Evolutionary conservation across 164 flowering plant genomes (phyloP), one percentile per base, ranked within the genome.

Genomic region (Malania oleifera): DNA sequence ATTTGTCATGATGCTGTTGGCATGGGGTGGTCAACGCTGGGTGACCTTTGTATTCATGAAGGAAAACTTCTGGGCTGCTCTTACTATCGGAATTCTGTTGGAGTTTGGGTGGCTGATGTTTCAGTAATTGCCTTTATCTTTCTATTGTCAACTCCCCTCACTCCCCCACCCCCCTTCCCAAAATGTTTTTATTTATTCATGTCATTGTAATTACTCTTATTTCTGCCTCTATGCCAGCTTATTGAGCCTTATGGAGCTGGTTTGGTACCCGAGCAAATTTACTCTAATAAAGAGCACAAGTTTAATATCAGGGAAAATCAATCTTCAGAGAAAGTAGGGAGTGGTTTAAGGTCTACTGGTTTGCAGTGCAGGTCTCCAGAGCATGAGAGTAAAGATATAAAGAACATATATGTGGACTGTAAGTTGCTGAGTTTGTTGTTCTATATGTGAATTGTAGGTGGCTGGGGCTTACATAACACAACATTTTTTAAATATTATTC

Each of bases 1-100:
- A 67, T 83, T 45, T 80, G 87, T 60, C 97, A 87, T 71, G 92
- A 87, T 68, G 45, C 83, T 55, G 73, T 90, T 69, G 86, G 84
- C 58, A 78, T 90, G 77, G 95, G 90, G 56, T 90, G 95, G 97
- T 83, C 95, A 59, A 81, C 79, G 28, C 69, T 90, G 56, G 85
- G 82, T 67, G 92, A 90, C 66, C 76, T 87, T 56, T 80, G 84
- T 67, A 81, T 85, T 65, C 77, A 75, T 55, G 97, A 85, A 11
- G 95, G 83, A 43, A 87, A 85, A 60, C 79, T 85, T 61, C 65
- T 90, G 70, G 91, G 86, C 20, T 83, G 95, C 72, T 84, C 97
- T 43, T 80, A 68, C 72, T 73, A 85, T 64, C 72, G 60, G 39
- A 87, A 82, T 68, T 75, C 82, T 49, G 82, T 90, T 59, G 95